phyloP scores from a whole-genome alignment of 495 filamentous ascomycete species.

The Neurospora sp. region DNA sequence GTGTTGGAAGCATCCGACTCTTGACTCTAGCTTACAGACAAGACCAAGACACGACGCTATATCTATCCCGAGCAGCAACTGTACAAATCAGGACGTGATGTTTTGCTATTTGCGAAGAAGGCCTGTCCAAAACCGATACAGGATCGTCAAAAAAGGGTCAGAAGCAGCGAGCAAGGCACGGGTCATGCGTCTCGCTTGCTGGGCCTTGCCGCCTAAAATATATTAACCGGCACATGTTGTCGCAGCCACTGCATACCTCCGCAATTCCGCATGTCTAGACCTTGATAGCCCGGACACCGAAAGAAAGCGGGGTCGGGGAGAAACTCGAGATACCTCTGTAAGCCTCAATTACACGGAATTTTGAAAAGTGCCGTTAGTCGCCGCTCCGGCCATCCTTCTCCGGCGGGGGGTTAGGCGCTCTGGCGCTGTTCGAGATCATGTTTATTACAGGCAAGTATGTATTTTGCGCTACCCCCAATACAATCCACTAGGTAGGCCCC shows the following conservation, averaged over 20 bases:
- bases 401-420: neutral
- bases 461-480: neutral
- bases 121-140: neutral
- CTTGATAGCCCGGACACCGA: slow-evolving; percentile 1
- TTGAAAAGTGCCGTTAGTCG: neutral
- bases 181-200: neutral
- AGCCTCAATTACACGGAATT: neutral
- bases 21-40: neutral
- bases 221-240: slow-evolving; percentile 17
- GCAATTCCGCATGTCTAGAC: slow-evolving; percentile 5
- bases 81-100: neutral
- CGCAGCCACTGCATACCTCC: neutral
- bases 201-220: slow-evolving; percentile 5
- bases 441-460: neutral
- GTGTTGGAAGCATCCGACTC: neutral
- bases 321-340: neutral
- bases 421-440: neutral
- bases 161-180: neutral
- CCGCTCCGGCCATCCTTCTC: neutral
- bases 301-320: neutral
- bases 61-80: neutral
- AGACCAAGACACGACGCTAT: neutral
- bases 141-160: neutral
- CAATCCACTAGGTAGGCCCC: neutral
- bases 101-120: neutral